Base-by-base conservation (phyloP, 2,329 filamentous ascomycete species). In the Aspergillus pseudoglaucus region DNA sequence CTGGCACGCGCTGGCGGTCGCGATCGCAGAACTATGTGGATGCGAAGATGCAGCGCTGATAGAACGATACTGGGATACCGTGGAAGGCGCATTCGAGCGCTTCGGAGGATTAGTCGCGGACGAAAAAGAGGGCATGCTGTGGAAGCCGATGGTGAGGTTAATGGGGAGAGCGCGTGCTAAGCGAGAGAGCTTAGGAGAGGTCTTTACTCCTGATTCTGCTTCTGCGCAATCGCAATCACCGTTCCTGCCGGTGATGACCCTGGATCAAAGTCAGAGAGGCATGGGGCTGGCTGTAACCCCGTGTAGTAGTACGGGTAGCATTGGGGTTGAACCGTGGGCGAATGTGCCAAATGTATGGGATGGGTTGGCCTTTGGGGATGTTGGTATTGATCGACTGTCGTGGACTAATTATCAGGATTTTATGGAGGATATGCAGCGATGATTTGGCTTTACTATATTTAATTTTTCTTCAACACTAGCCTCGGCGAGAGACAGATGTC, bases 1-100 rank as follows among this genome's bases (percentile, higher is more conserved):
- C 0, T 66, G 64, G 64, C 64, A 66, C 37, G 59, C 53, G 2
- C 53, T 66, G 4, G 61, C 61, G 3, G 61, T 66, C 9, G 63
- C 62, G 15, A 49, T 65, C 17, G 59, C 62, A 10, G 61, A 66
- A 38, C 53, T 66, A 9, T 66, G 60, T 25, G 59, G 59, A 30
- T 66, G 62, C 44, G 51, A 58, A 20, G 57, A 57, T 50, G 62
- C 23, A n/a, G n/a, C 33, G 30, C 10, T 55, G 15, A 52, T 53
- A 47, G 53, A 52, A n/a, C 55, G 46, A 17, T 61, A 58, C 45
- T 64, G 61, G 61, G 47, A 52, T 1, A 46, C 59, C 1, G 51
- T 64, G 17, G 56, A 61, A 4, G 46, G 54, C n/a, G 51, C 54
- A 3, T 63, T 57, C 37, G 52, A 59, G 6, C 51, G 52, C 9